Conservation (phyloP, 2,329 filamentous ascomycete species). For the Exophiala calicioides region DNA sequence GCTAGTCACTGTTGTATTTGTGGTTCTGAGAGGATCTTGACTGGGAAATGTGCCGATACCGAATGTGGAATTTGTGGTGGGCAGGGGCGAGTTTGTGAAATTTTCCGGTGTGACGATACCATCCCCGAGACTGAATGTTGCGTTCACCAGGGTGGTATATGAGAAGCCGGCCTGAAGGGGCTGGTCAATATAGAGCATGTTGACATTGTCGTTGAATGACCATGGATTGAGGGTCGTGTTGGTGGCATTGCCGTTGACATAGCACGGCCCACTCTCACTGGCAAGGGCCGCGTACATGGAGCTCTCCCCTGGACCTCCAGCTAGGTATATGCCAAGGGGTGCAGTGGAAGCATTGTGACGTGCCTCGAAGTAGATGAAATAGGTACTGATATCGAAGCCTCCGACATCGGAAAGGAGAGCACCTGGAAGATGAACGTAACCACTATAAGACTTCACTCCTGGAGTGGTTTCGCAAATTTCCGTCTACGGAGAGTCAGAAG, state of each 20-base stretch:
- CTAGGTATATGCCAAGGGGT: conserved; percentile 63
- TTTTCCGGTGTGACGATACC: conserved; percentile 9
- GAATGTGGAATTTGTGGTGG: conserved; percentile 53
- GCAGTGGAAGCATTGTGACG: conserved; percentile 55
- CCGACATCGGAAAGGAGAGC: conserved; percentile 40
- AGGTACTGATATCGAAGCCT: conserved; percentile 62
- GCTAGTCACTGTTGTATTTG: conserved; percentile 43
- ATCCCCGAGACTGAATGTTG: conserved; percentile 34
- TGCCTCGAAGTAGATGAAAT: conserved; percentile 67
- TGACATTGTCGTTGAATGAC: conserved; percentile 64
- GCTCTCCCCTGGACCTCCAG: conserved; percentile 61
- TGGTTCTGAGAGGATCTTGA: conserved; percentile 40
- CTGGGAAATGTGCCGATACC: conserved; percentile 55
- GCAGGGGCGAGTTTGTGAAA: conserved; percentile 31
- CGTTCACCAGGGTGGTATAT: conserved; percentile 49
- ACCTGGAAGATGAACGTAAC: conserved; percentile 60
- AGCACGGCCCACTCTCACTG: conserved; percentile 56
- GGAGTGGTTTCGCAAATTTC: conserved; percentile 59
- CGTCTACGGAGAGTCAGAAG: conserved; percentile 34
- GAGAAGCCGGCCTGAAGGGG: conserved; percentile 61
- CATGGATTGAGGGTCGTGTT: conserved; percentile 57
- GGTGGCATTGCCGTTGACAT: conserved; percentile 54
- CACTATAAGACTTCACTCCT: conserved; percentile 58
- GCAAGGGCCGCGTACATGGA: conserved; percentile 59
- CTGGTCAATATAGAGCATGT: conserved; percentile 71